Evolutionary conservation across 2,329 filamentous ascomycete species (phyloP).

Genomic region (Curvularia hawaiiensis): DNA sequence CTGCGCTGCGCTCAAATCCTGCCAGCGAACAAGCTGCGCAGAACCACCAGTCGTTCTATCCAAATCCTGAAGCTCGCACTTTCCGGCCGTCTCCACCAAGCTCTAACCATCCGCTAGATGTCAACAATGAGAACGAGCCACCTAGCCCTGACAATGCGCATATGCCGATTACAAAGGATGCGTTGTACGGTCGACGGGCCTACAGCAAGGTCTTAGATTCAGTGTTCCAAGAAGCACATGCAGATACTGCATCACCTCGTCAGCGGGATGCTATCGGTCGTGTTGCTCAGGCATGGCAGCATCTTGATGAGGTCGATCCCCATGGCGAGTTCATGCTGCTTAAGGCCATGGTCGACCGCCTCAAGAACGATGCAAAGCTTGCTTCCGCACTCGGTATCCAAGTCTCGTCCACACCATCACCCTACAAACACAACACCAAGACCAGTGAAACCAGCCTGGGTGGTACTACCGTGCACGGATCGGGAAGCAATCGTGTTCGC

Average conservation of each 20-base stretch:
- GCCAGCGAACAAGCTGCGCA: constrained; percentile 19
- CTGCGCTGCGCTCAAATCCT: constrained; percentile 41
- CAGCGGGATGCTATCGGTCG: constrained; percentile 85
- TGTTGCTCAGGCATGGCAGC: constrained; percentile 83
- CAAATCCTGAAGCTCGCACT: constrained; percentile 45
- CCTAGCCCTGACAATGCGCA: constrained; percentile 57
- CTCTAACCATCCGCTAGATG: constrained; percentile 36
- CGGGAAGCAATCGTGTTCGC: constrained; percentile 40
- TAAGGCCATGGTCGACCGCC: constrained; percentile 73
- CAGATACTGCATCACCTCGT: constrained; percentile 71
- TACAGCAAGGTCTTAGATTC: constrained; percentile 84
- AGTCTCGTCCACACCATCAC: constrained; percentile 34
- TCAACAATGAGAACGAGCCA: constrained; percentile 67
- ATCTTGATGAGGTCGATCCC: constrained; percentile 84
- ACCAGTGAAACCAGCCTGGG: constrained; percentile 40
- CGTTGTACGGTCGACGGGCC: constrained; percentile 76
- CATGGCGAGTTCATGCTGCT: constrained; percentile 89
- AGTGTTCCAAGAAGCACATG: constrained; percentile 81
- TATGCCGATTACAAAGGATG: constrained; percentile 70
- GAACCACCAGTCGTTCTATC: constrained; percentile 35
- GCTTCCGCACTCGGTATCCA: constrained; percentile 51
- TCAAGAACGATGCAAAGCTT: constrained; percentile 73
- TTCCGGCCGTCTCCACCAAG: constrained; percentile 45
- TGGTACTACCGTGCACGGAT: constrained; percentile 44
- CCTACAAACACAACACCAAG: constrained; percentile 39